Percentiles rank a stretch among this genome's conserved stretches.
Conservation (phyloP, 352 stramenopile species). For the Pythium scleroteichum region DNA sequence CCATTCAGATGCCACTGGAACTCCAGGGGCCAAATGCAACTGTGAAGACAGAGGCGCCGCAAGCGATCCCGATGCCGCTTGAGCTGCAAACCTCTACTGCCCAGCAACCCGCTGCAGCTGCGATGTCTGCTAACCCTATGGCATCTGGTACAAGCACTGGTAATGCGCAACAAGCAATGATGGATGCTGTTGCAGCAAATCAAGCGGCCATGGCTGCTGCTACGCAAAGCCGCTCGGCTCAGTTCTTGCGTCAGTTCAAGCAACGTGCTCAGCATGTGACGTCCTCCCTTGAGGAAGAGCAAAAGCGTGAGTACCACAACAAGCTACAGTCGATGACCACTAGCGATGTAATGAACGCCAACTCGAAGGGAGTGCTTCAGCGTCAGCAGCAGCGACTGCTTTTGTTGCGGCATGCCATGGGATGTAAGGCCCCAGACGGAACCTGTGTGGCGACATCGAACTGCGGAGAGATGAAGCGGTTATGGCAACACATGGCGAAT, state of each 20-base stretch:
- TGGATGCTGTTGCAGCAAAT: constrained; percentile 23
- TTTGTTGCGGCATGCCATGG: constrained; percentile 97
- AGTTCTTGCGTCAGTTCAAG: constrained; percentile 86
- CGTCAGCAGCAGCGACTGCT: constrained; percentile 98
- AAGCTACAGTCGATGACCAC: constrained; percentile 82
- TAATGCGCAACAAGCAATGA: constrained; percentile 14
- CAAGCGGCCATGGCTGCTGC: constrained; percentile 32
- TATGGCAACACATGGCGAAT: constrained; percentile 98
- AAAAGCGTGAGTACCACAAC: constrained; percentile 83
- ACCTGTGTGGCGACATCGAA: constrained; percentile 94
- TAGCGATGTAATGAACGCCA: constrained; percentile 66
- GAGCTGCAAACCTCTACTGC: constrained; percentile 27
- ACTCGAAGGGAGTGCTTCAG: constrained; percentile 94
- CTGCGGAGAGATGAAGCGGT: constrained; percentile 97
- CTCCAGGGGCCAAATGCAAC: constrained; percentile 47
- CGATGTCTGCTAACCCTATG: constrained; percentile 6
- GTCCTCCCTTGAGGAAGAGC: constrained; percentile 75
- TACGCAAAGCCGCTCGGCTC: constrained; percentile 69
- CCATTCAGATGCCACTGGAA: constrained; percentile 78
- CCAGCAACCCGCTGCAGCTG: neutral
- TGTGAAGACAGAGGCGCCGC: constrained; percentile 26
- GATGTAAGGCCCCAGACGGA: constrained; percentile 95
- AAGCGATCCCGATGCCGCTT: constrained; percentile 32
- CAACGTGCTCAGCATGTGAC: constrained; percentile 76
- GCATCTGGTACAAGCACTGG: constrained; percentile 4